Conservation (phyloP, 2,329 filamentous ascomycete genomes). For the Colletotrichum echinochloae region DNA sequence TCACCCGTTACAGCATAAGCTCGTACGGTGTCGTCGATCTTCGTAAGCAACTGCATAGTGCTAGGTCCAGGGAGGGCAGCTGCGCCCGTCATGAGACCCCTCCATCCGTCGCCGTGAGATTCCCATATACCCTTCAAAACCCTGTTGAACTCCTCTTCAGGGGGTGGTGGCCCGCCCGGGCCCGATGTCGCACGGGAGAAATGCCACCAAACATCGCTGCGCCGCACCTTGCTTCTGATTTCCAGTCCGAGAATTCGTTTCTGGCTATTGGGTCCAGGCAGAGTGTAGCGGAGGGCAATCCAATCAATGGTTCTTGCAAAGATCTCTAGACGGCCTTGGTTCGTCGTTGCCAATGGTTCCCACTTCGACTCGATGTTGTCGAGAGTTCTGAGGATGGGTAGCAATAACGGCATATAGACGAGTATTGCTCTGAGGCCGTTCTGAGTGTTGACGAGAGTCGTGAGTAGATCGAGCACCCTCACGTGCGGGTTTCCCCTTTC, state of each 20-base stretch:
- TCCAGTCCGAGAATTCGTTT: conserved; percentile 61
- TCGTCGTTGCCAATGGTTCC: conserved; percentile 55
- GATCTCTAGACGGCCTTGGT: conserved; percentile 63
- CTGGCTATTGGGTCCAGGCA: conserved; percentile 49
- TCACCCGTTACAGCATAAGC: conserved; percentile 47
- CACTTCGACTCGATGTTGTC: conserved; percentile 70
- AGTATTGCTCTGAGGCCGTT: conserved; percentile 65
- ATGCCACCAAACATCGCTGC: conserved; percentile 64
- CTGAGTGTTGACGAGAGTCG: conserved; percentile 67
- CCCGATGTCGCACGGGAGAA: conserved; percentile 53
- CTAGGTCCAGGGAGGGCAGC: conserved; percentile 55
- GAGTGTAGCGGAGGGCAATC: conserved; percentile 66
- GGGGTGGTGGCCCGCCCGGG: conserved; percentile 43
- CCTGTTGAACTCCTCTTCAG: conserved; percentile 52
- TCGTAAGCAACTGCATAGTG: conserved; percentile 61
- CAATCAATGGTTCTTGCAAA: conserved; percentile 67
- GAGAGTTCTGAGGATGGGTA: conserved; percentile 73
- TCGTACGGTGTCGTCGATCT: conserved; percentile 61
- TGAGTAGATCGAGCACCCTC: conserved; percentile 70
- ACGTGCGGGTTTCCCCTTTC: conserved; percentile 75
- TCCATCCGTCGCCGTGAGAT: conserved; percentile 58
- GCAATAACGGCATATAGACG: conserved; percentile 67
- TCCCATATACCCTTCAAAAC: conserved; percentile 61
- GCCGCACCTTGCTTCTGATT: conserved; percentile 62
- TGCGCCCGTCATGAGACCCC: conserved; percentile 60